These are phyloP conservation scores for Brassica nigra DNA, from an alignment of 345 rosid genomes.

Conservation along the genomic window DNA sequence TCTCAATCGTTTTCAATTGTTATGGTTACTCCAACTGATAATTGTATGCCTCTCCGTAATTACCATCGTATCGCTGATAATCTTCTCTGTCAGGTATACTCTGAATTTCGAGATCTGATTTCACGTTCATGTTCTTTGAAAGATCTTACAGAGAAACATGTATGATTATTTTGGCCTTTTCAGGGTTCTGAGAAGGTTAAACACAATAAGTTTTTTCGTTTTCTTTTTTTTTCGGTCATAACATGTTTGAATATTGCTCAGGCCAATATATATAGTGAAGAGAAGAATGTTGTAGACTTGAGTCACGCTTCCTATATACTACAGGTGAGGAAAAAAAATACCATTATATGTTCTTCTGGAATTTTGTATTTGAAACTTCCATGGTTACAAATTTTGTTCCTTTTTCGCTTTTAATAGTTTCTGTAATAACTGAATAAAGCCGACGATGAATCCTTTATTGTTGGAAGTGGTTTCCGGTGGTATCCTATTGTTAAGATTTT, in stretches of 20 bases:
- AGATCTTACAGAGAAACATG: not conserved
- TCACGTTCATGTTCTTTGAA: not conserved
- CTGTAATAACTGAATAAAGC: slow-evolving; percentile 47
- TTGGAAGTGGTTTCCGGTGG: slow-evolving; percentile 44
- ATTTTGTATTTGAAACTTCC: no score
- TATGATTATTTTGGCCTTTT: not conserved
- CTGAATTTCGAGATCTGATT: no score
- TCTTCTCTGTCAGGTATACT: no score
- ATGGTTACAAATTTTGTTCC: no score
- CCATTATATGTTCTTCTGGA: not conserved
- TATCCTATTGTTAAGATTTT: slow-evolving; percentile 42
- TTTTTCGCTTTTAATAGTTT: no score
- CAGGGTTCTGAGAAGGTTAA: not conserved
- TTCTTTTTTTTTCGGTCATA: not conserved
- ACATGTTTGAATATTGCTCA: not conserved
- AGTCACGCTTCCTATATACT: no score
- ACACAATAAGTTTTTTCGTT: not conserved
- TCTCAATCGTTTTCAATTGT: no score
- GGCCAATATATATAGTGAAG: not conserved
- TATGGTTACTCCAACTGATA: no score
- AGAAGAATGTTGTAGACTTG: not conserved
- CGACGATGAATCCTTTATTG: slow-evolving; percentile 33
- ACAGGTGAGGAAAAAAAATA: no score
- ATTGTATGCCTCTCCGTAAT: no score
- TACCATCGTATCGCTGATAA: no score